A percentile compares a stretch with the other conserved stretches of the same genome.
Conservation (phyloP, 2,329 filamentous ascomycete species). For the Metarhizium brunneum region DNA sequence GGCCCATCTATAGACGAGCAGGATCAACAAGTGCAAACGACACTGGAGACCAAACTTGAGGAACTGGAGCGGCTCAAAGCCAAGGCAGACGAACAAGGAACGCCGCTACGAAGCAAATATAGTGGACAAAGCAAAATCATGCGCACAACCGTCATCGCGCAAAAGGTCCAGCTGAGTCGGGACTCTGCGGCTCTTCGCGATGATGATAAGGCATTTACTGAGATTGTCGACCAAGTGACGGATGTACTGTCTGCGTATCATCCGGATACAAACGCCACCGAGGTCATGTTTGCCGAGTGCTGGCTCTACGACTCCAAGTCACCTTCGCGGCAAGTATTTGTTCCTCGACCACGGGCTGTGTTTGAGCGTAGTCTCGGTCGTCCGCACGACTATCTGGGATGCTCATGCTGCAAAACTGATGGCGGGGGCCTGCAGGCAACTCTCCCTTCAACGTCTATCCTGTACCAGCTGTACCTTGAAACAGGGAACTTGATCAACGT, state of each 20-base stretch:
- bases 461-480: slow-evolving; percentile 74
- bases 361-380: slow-evolving; percentile 62
- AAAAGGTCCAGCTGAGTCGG: slow-evolving; percentile 71
- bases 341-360: slow-evolving; percentile 59
- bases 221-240: slow-evolving; percentile 44
- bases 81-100: slow-evolving; percentile 33
- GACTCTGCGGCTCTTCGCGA: slow-evolving; percentile 62
- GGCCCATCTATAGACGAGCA: slow-evolving; percentile 21
- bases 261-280: slow-evolving; percentile 18
- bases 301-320: slow-evolving; percentile 66
- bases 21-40: slow-evolving; percentile 19
- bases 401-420: slow-evolving; percentile 52
- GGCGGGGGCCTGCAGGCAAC: slow-evolving; percentile 45
- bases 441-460: slow-evolving; percentile 60
- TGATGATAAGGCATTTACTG: slow-evolving; percentile 62
- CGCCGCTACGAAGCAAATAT: slow-evolving; percentile 62
- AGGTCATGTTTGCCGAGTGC: slow-evolving; percentile 57
- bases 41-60: slow-evolving; percentile 31
- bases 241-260: slow-evolving; percentile 17
- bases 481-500: slow-evolving; percentile 69
- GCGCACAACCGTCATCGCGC: slow-evolving; percentile 69
- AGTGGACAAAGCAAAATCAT: slow-evolving; percentile 60
- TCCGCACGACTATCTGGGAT: slow-evolving; percentile 71
- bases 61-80: slow-evolving; percentile 37
- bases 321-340: slow-evolving; percentile 65